A percentile compares a stretch with the other conserved stretches of the same genome.
These are phyloP conservation scores for Kwoniella shivajii DNA, from an alignment of 1,284 basidiomycete species.

Conservation along the genomic window DNA sequence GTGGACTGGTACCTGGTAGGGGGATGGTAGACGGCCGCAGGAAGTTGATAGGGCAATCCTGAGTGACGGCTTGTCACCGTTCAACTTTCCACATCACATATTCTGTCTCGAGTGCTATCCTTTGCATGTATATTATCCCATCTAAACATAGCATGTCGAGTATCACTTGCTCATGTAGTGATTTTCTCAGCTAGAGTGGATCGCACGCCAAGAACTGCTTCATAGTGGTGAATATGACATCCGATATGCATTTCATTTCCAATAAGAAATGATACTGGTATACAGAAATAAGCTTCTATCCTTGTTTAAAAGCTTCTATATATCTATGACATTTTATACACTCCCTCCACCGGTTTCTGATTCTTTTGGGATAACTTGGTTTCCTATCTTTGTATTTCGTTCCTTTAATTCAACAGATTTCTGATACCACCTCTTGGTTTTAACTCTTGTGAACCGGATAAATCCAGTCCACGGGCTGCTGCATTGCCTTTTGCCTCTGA, in stretches of 20 bases:
- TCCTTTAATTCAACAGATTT: conserved; percentile 4
- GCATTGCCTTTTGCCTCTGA: not conserved
- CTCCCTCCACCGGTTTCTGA: too few relatives aligned
- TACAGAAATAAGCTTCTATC: too few relatives aligned
- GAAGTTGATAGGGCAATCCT: conserved; percentile 10
- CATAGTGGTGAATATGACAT: too few relatives aligned
- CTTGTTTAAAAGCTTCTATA: too few relatives aligned
- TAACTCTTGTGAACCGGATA: too few relatives aligned
- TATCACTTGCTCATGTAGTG: not conserved
- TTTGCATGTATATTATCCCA: not conserved
- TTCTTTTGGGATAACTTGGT: too few relatives aligned
- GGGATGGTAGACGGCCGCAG: conserved; percentile 35
- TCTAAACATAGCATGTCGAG: not conserved
- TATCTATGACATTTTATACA: too few relatives aligned
- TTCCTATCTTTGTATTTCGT: not conserved
- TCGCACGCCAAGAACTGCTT: too few relatives aligned
- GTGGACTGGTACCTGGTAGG: conserved; percentile 34
- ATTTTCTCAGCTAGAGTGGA: not conserved
- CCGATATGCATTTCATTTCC: too few relatives aligned
- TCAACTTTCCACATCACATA: too few relatives aligned
- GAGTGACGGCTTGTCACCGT: not conserved
- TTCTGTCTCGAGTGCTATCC: not conserved
- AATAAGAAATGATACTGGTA: too few relatives aligned
- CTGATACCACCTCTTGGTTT: conserved; percentile 2
- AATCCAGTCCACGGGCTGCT: not conserved